Base-by-base conservation (phyloP, 192 early-diverging fungal genomes). In the Podochytrium sp. region DNA sequence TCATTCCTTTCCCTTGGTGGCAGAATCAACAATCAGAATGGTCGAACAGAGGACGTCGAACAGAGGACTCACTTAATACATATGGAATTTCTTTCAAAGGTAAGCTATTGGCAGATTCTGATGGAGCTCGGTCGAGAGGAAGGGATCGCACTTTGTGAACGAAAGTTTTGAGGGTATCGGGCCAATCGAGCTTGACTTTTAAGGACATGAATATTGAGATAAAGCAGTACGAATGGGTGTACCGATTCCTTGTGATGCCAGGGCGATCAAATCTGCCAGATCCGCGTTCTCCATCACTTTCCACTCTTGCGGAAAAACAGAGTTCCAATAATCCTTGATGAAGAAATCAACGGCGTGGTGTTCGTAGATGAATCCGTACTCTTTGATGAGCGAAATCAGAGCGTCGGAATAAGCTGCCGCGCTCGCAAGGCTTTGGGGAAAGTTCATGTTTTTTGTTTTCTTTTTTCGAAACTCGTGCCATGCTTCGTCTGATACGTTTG, bases 1-100 rank as follows among this genome's bases (percentile, higher is more conserved):
- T 82, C 91, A 93, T 92, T 33, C 92, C 92, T 5, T 89, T 65
- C 30, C 33, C 63, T 65, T 12, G 38, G 1, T 29, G 0, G 7
- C 16, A 39, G 18, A 32, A 2, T 10, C 33, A 27, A 7, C 23
- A 20, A 18, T 27, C 5, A 20, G n/a, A 65, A n/a, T 10, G 10
- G 35, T 18, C 2, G 63, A 41, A 49, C 37, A 62, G 38, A 65
- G 35, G 37, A 25, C n/a, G n/a, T 0, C 10, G 63, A 47, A 43
- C 7, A 47, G 2, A n/a, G n/a, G n/a, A 65, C 63, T 47, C 42
- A 65, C 63, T 65, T 6, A 65, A 25, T 12, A 47, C 42, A 25
- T 25, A 25, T 0, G 63, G 63, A 2, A 65, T 14, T 30, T 18
- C 20, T 25, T 65, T 65, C 41, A 65, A 20, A 20, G 39, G 41